Evolutionary conservation across 345 rosid species (phyloP), one percentile per base, ranked within the genome.

Genomic region (Aegle marmelos): DNA sequence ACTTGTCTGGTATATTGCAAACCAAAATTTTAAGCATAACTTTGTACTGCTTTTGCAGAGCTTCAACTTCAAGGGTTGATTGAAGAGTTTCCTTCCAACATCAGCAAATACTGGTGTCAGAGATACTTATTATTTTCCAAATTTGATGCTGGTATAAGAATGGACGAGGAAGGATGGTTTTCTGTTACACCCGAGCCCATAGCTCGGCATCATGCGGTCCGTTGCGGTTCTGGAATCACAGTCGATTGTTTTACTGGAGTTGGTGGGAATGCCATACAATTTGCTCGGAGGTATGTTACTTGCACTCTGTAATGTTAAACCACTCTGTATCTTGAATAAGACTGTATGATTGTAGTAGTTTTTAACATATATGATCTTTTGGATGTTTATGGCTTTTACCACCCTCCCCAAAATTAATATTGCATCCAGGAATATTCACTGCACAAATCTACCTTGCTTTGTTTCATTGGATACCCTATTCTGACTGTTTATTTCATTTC

Each of bases 111-210:
- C 83, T 96, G 99, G 98, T 81, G 83, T 80, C 99, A 96, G 78
- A 84, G 99, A 74, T 91, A 96, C 82, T 59, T 79, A 31, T 82
- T 91, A 48, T 96, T 96, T 87, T 92, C 98, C 60, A 86, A 87
- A 87, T 94, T 89, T 80, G 95, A 94, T 60, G 87, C 87, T 59
- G 99, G 98, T 72, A 85, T 94, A 75, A 84, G 79, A 88, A 92
- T 95, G 99, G 97, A 95, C 13, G 93, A 92, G 84, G 99, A 95
- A 87, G 98, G 98, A 65, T 95, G 99, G 99, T 95, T 94, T 88
- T 95, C 98, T 84, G 99, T 94, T 73, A 96, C 97, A 53, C 97
- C 99, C 39, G 98, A 96, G 82, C 73, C 79, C 81, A 89, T 96
- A 75, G 97, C 99, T 30, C 83, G 85, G 86, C 97, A 93, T 83